A percentile compares a stretch with the other conserved stretches of the same genome.
These are phyloP conservation scores for Pestalotiopsis sp. DNA, from an alignment of 2,329 filamentous ascomycete genomes.

Conservation along the genomic window DNA sequence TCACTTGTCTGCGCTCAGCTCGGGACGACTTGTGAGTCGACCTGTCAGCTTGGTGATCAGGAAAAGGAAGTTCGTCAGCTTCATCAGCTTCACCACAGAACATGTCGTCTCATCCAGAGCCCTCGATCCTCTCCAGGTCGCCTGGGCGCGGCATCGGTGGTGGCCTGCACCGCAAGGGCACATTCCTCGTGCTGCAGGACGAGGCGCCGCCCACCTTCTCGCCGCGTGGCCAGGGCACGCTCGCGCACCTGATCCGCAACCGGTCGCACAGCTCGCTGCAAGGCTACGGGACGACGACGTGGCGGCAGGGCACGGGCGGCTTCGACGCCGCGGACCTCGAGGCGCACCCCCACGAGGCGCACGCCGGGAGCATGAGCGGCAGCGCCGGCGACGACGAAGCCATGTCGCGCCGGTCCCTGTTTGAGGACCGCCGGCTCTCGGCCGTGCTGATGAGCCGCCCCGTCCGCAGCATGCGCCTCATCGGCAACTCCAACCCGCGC, in stretches of 20 bases:
- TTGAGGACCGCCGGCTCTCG: slow-evolving; percentile 61
- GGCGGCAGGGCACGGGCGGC: slow-evolving; percentile 19
- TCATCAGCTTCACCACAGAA: neutral
- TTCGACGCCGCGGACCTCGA: slow-evolving; percentile 23
- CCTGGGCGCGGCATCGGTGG: slow-evolving; percentile 15
- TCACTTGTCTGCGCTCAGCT: neutral
- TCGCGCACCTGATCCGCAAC: slow-evolving; percentile 29
- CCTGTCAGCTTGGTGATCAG: neutral
- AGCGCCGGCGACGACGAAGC: slow-evolving; percentile 40
- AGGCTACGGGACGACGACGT: slow-evolving; percentile 27
- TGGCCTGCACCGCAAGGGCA: slow-evolving; percentile 14
- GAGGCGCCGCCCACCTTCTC: slow-evolving; percentile 23
- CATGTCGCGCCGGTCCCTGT: slow-evolving; percentile 42
- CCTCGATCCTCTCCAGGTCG: slow-evolving; percentile 18
- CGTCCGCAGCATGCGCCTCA: slow-evolving; percentile 81
- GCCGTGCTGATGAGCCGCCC: slow-evolving; percentile 66
- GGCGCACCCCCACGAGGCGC: slow-evolving; percentile 17
- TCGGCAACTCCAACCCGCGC: slow-evolving; percentile 83
- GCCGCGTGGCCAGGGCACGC: slow-evolving; percentile 26
- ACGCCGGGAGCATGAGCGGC: neutral
- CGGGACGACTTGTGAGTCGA: neutral
- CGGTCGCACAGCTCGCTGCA: slow-evolving; percentile 28
- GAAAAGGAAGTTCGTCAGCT: neutral
- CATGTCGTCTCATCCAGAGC: slow-evolving; percentile 13
- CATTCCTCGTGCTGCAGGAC: slow-evolving; percentile 23